Conservation (phyloP, 1,284 basidiomycete genomes). For the Flammula alnicola region DNA sequence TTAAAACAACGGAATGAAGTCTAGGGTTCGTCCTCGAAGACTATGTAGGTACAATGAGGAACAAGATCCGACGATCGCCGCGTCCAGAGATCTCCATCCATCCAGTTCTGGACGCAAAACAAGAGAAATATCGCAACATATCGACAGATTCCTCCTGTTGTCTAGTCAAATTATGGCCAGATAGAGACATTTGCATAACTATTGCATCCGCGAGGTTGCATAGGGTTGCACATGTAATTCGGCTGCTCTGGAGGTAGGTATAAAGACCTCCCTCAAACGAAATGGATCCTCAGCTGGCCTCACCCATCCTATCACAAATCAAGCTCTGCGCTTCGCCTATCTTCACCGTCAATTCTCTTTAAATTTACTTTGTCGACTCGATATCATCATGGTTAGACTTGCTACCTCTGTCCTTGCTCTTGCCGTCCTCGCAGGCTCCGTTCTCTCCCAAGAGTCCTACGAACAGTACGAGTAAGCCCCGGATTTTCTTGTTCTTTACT, state of each 20-base stretch:
- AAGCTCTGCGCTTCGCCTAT: background rate
- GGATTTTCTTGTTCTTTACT: background rate
- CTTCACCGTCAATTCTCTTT: background rate
- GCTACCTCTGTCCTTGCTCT: slow-evolving; percentile 4
- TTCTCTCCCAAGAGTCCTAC: slow-evolving; percentile 1
- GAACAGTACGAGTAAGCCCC: slow-evolving; percentile 2
- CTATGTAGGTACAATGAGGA: too few species aligned
- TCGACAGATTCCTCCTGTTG: too few species aligned
- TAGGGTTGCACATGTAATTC: too few species aligned
- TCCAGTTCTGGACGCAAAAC: too few species aligned
- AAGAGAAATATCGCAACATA: too few species aligned
- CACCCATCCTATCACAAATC: slow-evolving; percentile 5
- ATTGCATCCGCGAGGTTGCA: too few species aligned
- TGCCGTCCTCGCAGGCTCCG: slow-evolving; percentile 6
- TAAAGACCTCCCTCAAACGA: slow-evolving; percentile 1
- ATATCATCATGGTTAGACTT: slow-evolving; percentile 13
- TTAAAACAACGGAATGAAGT: too few species aligned
- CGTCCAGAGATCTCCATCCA: too few species aligned
- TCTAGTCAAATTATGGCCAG: too few species aligned
- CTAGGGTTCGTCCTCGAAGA: too few species aligned
- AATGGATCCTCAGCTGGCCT: slow-evolving; percentile 15
- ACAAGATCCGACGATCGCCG: too few species aligned
- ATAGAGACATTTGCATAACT: too few species aligned
- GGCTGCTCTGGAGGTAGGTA: background rate
- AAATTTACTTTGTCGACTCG: background rate